phyloP scores from a whole-genome alignment of 78 protist genomes.

The Diacronema lutheri region DNA sequence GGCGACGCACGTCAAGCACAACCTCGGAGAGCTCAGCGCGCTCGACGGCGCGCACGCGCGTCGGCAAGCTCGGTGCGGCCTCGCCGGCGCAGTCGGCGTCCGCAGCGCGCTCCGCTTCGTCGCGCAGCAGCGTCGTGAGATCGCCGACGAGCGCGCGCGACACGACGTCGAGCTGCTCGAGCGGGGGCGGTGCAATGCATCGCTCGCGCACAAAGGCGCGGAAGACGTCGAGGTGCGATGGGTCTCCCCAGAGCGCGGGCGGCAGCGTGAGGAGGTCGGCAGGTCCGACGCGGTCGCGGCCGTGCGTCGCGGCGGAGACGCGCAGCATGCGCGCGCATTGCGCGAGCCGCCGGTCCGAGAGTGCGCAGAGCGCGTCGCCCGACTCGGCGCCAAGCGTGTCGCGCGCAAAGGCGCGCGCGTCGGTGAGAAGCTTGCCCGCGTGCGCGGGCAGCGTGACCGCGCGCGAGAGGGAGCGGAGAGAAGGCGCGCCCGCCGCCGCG shows the following conservation, averaged over 20 bases:
- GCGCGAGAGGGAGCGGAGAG: not conserved
- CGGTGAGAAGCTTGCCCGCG: conserved; percentile 2
- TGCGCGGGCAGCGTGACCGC: not conserved
- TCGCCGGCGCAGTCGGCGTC: no score
- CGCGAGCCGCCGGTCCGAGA: conserved; percentile 11
- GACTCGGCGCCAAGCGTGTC: not conserved
- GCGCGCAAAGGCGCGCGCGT: conserved; percentile 1
- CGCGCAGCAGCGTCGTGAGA: no score
- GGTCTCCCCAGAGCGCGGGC: not conserved
- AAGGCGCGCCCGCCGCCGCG: not conserved
- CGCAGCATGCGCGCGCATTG: conserved; percentile 7
- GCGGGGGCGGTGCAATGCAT: no score
- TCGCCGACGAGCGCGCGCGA: no score
- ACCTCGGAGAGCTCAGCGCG: no score
- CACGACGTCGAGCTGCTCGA: no score
- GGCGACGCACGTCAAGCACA: no score
- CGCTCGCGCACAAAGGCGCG: not conserved
- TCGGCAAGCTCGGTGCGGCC: no score
- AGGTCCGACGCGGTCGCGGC: not conserved
- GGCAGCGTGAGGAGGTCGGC: conserved; percentile 4
- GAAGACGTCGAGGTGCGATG: not conserved
- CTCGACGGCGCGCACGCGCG: no score
- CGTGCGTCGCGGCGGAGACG: conserved; percentile 13
- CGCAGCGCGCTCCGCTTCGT: no score
- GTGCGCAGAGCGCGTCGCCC: not conserved